Base-by-base conservation (phyloP, 345 rosid genomes). In the Toxicodendron radicans region DNA sequence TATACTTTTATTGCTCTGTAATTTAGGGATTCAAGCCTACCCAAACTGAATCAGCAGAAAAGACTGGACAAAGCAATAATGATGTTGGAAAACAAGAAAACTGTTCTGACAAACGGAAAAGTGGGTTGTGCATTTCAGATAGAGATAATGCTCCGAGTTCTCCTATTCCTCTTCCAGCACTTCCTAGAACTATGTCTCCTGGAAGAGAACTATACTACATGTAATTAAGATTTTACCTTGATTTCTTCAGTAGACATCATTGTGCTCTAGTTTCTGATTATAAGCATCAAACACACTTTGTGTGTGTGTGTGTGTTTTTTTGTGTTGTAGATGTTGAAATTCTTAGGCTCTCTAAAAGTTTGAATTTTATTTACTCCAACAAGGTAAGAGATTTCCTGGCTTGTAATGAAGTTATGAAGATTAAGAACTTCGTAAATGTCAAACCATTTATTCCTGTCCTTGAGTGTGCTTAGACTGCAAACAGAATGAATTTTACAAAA, bases 191-290 rank as follows among this genome's bases (percentile, higher is more conserved):
- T 72, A 76, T 76, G 79, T 92, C 86, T 27, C 30, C 30, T 10
- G 89, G 86, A 52, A 81, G 77, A 79, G 97, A 88, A 53, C 75
- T 87, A 41, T 92, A 87, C 79, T 92, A 89, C 77, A 79, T 66
- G 97, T 90, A 90, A 82, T 46, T 73, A 14, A 68, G 21, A 27
- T 27, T 71, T 30, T 24, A 14, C 20, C 61, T 74, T 43, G 8
- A 41, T 33, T 58, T 63, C 23, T 56, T 48, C 51, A 52, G 21
- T 69, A 41, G 45, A 16, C 23, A 2, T 6, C 14, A 58, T 35
- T 46, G 14, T 66, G 56, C 9, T 27, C 30, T 35, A 53, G 20
- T 30, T 68, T 32, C 9, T 27, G 23, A 56, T 43, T 58, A 46
- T 2, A 48, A 8, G 16, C 56, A 58, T 21, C 17, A 23, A 17